Percentiles rank a stretch among this genome's conserved stretches.
Conservation (phyloP, 495 filamentous ascomycete species). For the Podospora pseudopauciseta region DNA sequence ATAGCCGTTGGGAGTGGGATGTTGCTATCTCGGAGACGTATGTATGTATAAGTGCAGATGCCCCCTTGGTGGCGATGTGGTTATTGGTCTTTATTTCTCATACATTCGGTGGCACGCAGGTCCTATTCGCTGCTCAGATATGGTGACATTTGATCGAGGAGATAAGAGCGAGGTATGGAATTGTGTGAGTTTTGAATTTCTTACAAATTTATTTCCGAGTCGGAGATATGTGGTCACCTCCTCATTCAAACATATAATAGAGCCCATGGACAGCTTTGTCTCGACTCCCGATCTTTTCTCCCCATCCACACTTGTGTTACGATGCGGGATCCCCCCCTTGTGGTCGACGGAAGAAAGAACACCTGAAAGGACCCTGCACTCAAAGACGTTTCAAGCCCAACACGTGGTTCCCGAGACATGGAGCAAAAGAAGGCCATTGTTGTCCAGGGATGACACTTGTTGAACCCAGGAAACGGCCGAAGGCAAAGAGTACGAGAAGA, state of each 20-base stretch:
- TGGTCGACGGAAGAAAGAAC: background rate
- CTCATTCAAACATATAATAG: background rate
- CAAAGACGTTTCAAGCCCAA: background rate
- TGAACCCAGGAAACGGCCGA: background rate
- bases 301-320: background rate
- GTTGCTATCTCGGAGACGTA: conserved; percentile 1
- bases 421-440: background rate
- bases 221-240: background rate
- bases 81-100: background rate
- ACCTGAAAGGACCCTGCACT: background rate
- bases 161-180: background rate
- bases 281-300: background rate
- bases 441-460: background rate
- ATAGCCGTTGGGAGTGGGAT: background rate
- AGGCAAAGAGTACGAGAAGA: background rate
- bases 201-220: background rate
- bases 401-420: background rate
- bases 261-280: background rate
- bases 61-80: background rate
- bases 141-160: background rate
- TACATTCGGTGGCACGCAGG: background rate
- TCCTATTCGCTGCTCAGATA: background rate
- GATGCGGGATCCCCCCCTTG: background rate
- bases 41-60: background rate
- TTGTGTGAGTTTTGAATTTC: background rate